Evolutionary conservation across 495 filamentous ascomycete species (phyloP).

Genomic region (Amphirosellinia nigrospora): DNA sequence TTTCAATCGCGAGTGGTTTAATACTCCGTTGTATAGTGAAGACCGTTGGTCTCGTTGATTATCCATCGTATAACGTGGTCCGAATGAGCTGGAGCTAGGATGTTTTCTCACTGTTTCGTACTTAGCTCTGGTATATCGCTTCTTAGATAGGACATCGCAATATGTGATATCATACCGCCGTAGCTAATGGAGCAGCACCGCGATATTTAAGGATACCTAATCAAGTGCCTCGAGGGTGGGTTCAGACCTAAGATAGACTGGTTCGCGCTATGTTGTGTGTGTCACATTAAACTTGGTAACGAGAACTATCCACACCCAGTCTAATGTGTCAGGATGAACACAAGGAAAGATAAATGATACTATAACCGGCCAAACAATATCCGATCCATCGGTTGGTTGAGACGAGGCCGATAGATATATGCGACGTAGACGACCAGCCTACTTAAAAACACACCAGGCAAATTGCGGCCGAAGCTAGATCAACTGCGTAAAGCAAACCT

Average conservation of each 20-base stretch:
- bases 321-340: background rate
- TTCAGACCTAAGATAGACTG: background rate
- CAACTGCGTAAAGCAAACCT: background rate
- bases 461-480: background rate
- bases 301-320: too few species aligned
- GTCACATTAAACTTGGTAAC: background rate
- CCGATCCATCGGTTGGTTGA: background rate
- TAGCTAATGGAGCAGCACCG: background rate
- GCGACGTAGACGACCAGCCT: background rate
- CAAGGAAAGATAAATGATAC: background rate
- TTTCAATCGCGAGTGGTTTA: conserved; percentile 36
- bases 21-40: conserved; percentile 35
- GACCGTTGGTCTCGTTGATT: conserved; percentile 10
- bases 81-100: conserved; percentile 7
- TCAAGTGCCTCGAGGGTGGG: background rate
- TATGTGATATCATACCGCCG: background rate
- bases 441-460: background rate
- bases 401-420: background rate
- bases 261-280: conserved; percentile 6
- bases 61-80: conserved; percentile 5
- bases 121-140: background rate
- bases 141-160: background rate
- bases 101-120: background rate
- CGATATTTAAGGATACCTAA: background rate
- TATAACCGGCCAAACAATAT: background rate